Base-by-base conservation (phyloP, 2,329 filamentous ascomycete genomes). In the Aspergillus pseudotamarii region DNA sequence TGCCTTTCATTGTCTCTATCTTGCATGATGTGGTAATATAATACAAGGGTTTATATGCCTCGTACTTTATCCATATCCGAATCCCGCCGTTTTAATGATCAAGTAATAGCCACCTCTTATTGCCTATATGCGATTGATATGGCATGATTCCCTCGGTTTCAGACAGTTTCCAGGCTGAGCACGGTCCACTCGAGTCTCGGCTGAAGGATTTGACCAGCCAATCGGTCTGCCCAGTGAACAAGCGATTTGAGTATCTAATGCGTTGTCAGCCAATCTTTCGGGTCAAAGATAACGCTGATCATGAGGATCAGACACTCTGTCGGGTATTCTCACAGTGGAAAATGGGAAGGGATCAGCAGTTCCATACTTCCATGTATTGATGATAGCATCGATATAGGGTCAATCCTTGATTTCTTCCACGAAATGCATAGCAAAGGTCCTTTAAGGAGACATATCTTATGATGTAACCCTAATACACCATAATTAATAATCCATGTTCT, bases 151-250 rank as follows among this genome's bases (percentile, higher is more conserved):
- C 6, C 34, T 51, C 26, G 21, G 28, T 21, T 32, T 21, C 48
- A n/a, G 19, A 34, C 28, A 2, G 51, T 61, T 26, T 51, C 53
- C 14, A 50, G 28, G 8, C 36, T 51, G 32, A 54, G 46, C 59
- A 55, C 53, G 59, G 55, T 36, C 34, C 59, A 43, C 38, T 51
- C 28, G 30, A n/a, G 48, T 51, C 48, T 51, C 48, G 48, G 48
- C 28, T 14, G 48, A 51, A 51, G 48, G 48, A 32, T 50, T 50
- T 9, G 26, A 11, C 38, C 16, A 6, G 46, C 46, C 46, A 50
- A 50, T 50, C 46, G 26, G 23, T 28, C 16, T 30, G 26, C n/a
- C 26, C 46, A 26, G 46, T 12, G 48, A 21, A 32, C 10, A 28
- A 32, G 28, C 19, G 8, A 11, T n/a, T n/a, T n/a, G 19, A 12